Evolutionary conservation across 2,329 filamentous ascomycete genomes (phyloP), one percentile per base, ranked within the genome.

Genomic region (Trichoderma sp.): DNA sequence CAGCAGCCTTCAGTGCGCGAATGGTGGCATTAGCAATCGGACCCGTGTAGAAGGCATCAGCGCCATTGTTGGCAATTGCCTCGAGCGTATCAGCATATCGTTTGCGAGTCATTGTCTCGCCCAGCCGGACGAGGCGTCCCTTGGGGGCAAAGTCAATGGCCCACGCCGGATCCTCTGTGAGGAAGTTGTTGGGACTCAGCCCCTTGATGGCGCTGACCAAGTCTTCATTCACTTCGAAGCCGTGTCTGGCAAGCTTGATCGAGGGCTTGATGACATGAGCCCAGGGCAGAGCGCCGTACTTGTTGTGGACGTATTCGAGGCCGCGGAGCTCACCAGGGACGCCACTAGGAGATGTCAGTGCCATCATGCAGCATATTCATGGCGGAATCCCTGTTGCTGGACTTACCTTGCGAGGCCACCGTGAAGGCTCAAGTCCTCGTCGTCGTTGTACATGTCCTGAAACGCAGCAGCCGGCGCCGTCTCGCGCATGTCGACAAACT

Each of bases 401-500:
- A 86, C 69, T 39, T 89, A 92, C 73, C 82, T 85, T 41, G 91
- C 90, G 28, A 94, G 78, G 6, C 92, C 92, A 1, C 90, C 89
- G 45, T 80, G 82, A 3, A 92, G 78, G 57, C 89, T 91, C 2
- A 83, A 83, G 5, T 82, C 77, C 0, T 82, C 83, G 69, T 93
- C 85, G 67, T 89, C 85, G 61, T 85, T 85, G 77, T 88, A 97
- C 93, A 96, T 97, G 69, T 92, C 85, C 74, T 93, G 81, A 67
- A 84, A 90, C 0, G 91, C 88, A 1, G 91, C 90, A 0, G 88
- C 90, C 0, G 93, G 92, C 0, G 93, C 93, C 0, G 86, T 91
- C 76, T 96, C 93, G 17, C 93, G 83, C 74, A 95, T 96, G 74
- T 97, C 92, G 69, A 96, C 87, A 69, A 87, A 90, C 71, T 96